A percentile compares a stretch with the other conserved stretches of the same genome.
phyloP scores from a whole-genome alignment of 1,284 basidiomycete genomes.

The Takashimella koratensis region DNA sequence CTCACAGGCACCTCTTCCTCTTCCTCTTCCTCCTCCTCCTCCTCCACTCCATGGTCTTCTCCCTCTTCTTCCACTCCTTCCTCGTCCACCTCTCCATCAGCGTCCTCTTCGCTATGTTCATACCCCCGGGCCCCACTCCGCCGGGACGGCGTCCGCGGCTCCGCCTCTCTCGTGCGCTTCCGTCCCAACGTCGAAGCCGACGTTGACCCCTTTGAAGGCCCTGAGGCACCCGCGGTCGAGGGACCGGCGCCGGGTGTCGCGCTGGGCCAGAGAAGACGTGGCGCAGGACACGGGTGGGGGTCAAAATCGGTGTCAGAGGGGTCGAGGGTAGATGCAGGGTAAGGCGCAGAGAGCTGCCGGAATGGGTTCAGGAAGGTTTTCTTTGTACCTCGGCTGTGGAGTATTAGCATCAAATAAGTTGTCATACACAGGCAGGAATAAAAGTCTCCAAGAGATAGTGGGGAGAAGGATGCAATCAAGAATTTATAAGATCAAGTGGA shows the following conservation, averaged over 20 bases:
- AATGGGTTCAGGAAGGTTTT: conserved; percentile 45
- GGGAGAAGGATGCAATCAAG: too few relatives aligned
- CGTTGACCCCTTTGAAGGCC: too few relatives aligned
- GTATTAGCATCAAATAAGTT: not conserved
- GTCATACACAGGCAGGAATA: not conserved
- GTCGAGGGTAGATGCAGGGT: conserved; percentile 27
- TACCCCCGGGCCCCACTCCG: too few relatives aligned
- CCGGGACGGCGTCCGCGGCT: too few relatives aligned
- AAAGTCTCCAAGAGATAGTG: too few relatives aligned
- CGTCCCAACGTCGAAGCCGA: too few relatives aligned
- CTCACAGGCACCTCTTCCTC: conserved; percentile 23
- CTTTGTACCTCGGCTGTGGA: conserved; percentile 34
- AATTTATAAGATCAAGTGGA: too few relatives aligned
- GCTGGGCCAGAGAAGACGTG: conserved; percentile 39
- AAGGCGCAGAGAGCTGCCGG: conserved; percentile 17
- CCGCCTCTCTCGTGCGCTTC: too few relatives aligned
- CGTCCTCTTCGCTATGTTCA: too few relatives aligned
- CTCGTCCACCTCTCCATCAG: conserved; percentile 11
- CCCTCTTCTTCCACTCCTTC: conserved; percentile 10
- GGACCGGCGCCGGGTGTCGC: not conserved
- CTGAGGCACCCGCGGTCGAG: too few relatives aligned
- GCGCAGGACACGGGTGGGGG: conserved; percentile 37
- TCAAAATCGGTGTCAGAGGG: conserved; percentile 38
- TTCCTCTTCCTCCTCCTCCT: conserved; percentile 13
- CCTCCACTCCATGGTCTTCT: conserved; percentile 4